Conservation (phyloP, 176 grass and related monocot species). For the Musa acuminata region DNA sequence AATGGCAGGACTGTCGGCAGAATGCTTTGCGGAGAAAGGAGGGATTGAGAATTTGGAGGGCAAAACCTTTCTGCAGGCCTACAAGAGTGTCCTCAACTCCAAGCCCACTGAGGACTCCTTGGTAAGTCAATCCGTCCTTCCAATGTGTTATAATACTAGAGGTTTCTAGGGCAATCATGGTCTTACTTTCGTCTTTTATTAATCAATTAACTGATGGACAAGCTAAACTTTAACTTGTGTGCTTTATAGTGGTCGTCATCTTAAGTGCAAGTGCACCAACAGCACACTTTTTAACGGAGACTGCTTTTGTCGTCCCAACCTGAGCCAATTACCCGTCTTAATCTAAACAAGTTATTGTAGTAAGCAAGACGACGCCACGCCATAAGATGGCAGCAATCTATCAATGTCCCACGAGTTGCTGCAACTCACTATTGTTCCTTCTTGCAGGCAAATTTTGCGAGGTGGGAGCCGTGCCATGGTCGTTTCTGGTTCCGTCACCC, state of each 20-base stretch:
- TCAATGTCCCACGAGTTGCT: background rate
- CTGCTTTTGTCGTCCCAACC: too few species aligned
- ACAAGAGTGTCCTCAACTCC: constrained; percentile 62
- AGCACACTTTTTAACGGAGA: too few species aligned
- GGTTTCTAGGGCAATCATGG: too few species aligned
- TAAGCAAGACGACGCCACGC: too few species aligned
- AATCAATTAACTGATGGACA: background rate
- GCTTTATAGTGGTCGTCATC: constrained; percentile 1
- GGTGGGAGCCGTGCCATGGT: constrained; percentile 76
- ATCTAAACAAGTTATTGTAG: too few species aligned
- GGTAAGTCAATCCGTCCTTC: constrained; percentile 26
- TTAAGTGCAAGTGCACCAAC: background rate
- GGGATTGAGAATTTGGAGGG: constrained; percentile 34
- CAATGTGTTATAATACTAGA: too few species aligned
- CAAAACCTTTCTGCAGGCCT: constrained; percentile 58
- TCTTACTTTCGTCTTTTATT: too few species aligned
- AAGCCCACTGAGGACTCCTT: constrained; percentile 77
- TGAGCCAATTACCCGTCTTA: too few species aligned
- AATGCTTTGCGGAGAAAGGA: constrained; percentile 51
- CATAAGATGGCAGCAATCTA: constrained; percentile 5
- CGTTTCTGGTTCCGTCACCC: constrained; percentile 71
- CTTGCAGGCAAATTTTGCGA: constrained; percentile 68
- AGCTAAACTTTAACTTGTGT: background rate
- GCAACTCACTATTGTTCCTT: constrained; percentile 1
- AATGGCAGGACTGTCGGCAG: constrained; percentile 47